A percentile compares a stretch with the other conserved stretches of the same genome.
These are phyloP conservation scores for Heterobasidion occidentale DNA, from an alignment of 1,284 basidiomycete species.

Conservation along the genomic window DNA sequence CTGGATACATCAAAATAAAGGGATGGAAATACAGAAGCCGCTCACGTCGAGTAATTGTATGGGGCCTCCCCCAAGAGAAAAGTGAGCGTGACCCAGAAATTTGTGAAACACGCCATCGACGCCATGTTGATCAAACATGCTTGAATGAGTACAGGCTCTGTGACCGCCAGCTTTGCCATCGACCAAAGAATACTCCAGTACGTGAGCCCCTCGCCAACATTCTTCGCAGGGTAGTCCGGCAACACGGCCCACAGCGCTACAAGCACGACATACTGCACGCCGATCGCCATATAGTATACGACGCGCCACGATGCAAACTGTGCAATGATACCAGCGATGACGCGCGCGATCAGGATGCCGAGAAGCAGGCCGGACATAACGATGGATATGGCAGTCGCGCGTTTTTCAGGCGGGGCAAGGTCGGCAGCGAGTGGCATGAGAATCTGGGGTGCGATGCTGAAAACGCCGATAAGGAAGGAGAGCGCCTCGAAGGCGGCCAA, in stretches of 20 bases:
- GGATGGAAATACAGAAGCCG: neutral
- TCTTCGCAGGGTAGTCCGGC: slow-evolving; percentile 45
- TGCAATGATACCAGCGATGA: slow-evolving; percentile 39
- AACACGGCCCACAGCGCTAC: slow-evolving; percentile 29
- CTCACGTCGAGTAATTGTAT: slow-evolving; percentile 29
- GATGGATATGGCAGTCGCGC: slow-evolving; percentile 42
- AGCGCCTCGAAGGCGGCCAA: slow-evolving; percentile 36
- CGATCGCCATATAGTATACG: slow-evolving; percentile 39
- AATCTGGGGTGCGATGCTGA: slow-evolving; percentile 33
- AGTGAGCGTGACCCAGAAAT: slow-evolving; percentile 41
- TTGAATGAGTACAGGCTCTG: slow-evolving; percentile 45
- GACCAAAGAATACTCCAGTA: slow-evolving; percentile 37
- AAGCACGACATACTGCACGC: slow-evolving; percentile 28
- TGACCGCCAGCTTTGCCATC: slow-evolving; percentile 38
- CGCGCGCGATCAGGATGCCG: slow-evolving; percentile 41
- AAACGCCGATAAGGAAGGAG: slow-evolving; percentile 37
- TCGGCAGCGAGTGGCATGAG: slow-evolving; percentile 48
- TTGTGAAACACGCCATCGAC: slow-evolving; percentile 22
- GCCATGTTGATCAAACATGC: slow-evolving; percentile 34
- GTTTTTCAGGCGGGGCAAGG: slow-evolving; percentile 37
- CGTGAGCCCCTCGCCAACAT: slow-evolving; percentile 22
- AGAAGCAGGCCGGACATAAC: slow-evolving; percentile 41
- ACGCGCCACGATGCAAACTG: slow-evolving; percentile 38
- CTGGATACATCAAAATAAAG: neutral
- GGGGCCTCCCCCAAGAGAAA: slow-evolving; percentile 42